Conservation (phyloP, 2,329 filamentous ascomycete species). For the Chaetomium olivaceum region DNA sequence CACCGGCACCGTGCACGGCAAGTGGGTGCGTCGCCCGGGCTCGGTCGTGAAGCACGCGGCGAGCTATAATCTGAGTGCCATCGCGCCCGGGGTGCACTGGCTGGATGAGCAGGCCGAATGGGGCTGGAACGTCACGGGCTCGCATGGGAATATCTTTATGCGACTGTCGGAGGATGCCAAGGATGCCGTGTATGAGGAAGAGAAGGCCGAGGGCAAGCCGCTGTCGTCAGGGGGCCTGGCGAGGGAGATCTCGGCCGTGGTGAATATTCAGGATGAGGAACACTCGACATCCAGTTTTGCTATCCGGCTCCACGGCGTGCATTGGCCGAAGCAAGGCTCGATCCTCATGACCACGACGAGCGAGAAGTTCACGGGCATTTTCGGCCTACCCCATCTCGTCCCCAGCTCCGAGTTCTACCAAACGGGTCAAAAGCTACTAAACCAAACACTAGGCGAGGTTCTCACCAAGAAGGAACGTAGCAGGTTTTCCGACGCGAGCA, state of each 20-base stretch:
- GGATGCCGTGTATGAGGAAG: slow-evolving; percentile 47
- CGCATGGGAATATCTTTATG: slow-evolving; percentile 67
- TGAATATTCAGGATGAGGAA: slow-evolving; percentile 71
- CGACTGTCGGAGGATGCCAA: slow-evolving; percentile 60
- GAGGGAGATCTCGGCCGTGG: slow-evolving; percentile 67
- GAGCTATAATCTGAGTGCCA: slow-evolving; percentile 64
- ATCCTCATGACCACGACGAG: slow-evolving; percentile 86
- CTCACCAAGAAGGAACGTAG: slow-evolving; percentile 65
- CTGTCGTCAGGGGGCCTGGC: slow-evolving; percentile 53
- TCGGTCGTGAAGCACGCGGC: slow-evolving; percentile 49
- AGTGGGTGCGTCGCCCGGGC: slow-evolving; percentile 65
- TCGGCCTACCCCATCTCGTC: slow-evolving; percentile 81
- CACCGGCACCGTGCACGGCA: slow-evolving; percentile 74
- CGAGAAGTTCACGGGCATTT: slow-evolving; percentile 91
- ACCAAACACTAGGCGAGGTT: slow-evolving; percentile 67
- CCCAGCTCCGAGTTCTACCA: slow-evolving; percentile 58
- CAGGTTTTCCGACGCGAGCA: slow-evolving; percentile 57
- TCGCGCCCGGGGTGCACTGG: slow-evolving; percentile 68
- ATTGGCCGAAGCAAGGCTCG: slow-evolving; percentile 79
- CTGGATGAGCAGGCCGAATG: slow-evolving; percentile 60
- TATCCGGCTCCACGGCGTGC: slow-evolving; percentile 77
- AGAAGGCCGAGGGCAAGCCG: slow-evolving; percentile 38
- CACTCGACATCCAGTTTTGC: slow-evolving; percentile 74
- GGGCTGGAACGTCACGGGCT: slow-evolving; percentile 78
- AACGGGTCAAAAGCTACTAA: slow-evolving; percentile 65